Evolutionary conservation across 148 eudicot species (phyloP).

Genomic region (Talinum fruticosum): DNA sequence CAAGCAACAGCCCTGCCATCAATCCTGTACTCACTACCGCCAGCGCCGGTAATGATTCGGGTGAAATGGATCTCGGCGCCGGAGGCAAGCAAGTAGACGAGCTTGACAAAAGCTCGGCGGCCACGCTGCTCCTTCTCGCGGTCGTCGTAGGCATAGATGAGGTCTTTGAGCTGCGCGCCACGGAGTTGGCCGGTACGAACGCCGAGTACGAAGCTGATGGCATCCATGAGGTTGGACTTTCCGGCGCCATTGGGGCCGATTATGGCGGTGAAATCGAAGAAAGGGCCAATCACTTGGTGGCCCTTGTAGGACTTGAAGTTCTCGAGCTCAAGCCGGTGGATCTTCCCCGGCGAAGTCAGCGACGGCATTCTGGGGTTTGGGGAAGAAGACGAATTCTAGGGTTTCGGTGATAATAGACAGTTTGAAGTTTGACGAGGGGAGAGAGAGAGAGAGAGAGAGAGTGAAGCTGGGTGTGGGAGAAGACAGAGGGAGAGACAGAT

Average conservation of each 20-base stretch:
- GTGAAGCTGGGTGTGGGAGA: not conserved
- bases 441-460: constrained; percentile 1
- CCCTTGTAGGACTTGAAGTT: constrained; percentile 98
- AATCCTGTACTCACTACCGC: constrained; percentile 95
- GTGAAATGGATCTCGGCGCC: constrained; percentile 57
- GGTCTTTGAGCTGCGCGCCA: constrained; percentile 81
- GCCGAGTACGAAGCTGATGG: constrained; percentile 93
- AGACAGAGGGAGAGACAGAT: not conserved
- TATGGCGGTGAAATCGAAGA: constrained; percentile 91
- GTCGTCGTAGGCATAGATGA: constrained; percentile 75
- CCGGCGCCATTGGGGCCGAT: constrained; percentile 96
- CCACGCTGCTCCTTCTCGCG: constrained; percentile 74
- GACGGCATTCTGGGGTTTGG: constrained; percentile 41
- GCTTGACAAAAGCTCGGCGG: constrained; percentile 61
- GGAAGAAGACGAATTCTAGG: constrained; percentile 28
- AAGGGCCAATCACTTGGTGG: constrained; percentile 75
- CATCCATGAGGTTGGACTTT: constrained; percentile 98
- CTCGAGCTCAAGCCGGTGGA: constrained; percentile 75
- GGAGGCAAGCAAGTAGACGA: constrained; percentile 50
- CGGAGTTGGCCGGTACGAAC: constrained; percentile 83
- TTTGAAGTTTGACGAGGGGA: not conserved
- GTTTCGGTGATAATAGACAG: not conserved
- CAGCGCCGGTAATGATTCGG: constrained; percentile 52
- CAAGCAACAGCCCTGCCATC: constrained; percentile 66
- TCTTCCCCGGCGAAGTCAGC: constrained; percentile 53